Percentiles rank a stretch among this genome's conserved stretches.
These are phyloP conservation scores for Eimeria falciformis DNA, from an alignment of 169 alveolate genomes.

Conservation along the genomic window DNA sequence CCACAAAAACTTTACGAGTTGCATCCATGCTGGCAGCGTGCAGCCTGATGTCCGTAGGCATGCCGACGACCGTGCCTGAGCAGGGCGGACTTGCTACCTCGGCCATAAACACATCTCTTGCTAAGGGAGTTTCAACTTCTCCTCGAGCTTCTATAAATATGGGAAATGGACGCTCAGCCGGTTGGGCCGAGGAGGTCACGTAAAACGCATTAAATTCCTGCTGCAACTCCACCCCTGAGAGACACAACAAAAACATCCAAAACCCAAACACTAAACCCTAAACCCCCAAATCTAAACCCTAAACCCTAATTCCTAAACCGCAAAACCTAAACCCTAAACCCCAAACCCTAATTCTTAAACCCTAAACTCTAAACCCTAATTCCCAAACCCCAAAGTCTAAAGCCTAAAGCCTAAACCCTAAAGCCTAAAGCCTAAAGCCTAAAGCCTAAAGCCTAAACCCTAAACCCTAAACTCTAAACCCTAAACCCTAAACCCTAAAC, in stretches of 20 bases:
- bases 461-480: too few relatives aligned
- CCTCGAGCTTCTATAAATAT: slow-evolving; percentile 26
- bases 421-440: too few relatives aligned
- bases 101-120: neutral
- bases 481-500: too few relatives aligned
- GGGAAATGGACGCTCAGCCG: neutral
- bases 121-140: neutral
- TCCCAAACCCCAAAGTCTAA: too few relatives aligned
- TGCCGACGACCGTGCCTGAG: slow-evolving; percentile 13
- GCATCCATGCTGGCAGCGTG: neutral
- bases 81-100: neutral
- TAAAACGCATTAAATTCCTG: slow-evolving; percentile 27
- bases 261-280: neutral
- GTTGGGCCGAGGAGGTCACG: neutral
- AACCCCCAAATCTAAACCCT: too few relatives aligned
- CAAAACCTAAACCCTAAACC: too few relatives aligned
- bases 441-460: too few relatives aligned
- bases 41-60: neutral
- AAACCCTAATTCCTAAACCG: too few relatives aligned
- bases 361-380: too few relatives aligned
- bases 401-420: too few relatives aligned
- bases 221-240: slow-evolving; percentile 24
- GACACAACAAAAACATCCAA: neutral
- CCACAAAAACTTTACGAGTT: neutral
- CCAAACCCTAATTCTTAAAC: too few relatives aligned